phyloP scores from a whole-genome alignment of 306 rosid species.

The Pyrus communis region DNA sequence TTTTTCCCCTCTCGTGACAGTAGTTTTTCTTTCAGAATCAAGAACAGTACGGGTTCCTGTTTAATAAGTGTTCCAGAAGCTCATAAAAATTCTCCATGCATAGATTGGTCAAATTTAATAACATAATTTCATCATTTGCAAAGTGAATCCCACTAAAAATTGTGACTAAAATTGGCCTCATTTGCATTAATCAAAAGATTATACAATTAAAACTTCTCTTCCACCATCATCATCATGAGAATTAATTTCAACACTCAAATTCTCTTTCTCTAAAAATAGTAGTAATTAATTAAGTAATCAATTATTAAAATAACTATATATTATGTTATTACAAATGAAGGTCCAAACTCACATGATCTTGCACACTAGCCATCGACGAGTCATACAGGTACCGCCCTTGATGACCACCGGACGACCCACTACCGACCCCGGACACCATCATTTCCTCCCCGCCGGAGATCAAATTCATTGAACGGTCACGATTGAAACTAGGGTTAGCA shows the following conservation, averaged over 20 bases:
- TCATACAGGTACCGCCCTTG: constrained; percentile 45
- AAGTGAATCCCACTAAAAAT: not conserved
- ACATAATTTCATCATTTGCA: not conserved
- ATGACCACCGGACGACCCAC: constrained; percentile 17
- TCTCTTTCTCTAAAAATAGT: not conserved
- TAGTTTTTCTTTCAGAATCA: not conserved
- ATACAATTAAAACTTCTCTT: not conserved
- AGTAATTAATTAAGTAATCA: not conserved
- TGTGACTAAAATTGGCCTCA: not conserved
- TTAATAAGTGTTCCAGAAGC: no score
- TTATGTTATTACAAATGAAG: constrained; percentile 60
- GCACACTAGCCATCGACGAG: constrained; percentile 30
- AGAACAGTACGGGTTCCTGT: not conserved
- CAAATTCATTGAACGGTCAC: constrained; percentile 42
- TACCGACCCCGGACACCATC: constrained; percentile 20
- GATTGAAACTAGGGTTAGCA: constrained; percentile 39
- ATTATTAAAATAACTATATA: not conserved
- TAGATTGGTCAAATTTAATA: not conserved
- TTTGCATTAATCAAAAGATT: not conserved
- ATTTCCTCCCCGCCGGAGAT: constrained; percentile 42
- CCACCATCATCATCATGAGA: not conserved
- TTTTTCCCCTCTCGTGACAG: not conserved
- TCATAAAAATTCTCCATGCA: no score
- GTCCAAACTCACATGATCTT: constrained; percentile 84
- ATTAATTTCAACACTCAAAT: not conserved